Evolutionary conservation across 2,329 filamentous ascomycete genomes (phyloP).

Genomic region (Fusarium sp.): DNA sequence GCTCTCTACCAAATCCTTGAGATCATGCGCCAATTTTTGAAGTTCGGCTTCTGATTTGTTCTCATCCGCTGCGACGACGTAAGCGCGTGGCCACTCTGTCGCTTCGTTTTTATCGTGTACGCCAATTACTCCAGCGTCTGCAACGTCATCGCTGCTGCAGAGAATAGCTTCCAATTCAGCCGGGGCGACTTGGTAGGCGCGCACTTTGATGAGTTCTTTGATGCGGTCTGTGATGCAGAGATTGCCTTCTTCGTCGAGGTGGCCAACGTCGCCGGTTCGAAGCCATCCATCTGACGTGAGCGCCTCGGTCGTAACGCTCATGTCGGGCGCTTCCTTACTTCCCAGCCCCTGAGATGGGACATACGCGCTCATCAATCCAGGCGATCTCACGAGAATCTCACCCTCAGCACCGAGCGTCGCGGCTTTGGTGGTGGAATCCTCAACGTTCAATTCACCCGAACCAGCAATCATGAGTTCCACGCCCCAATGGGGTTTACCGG

Average conservation of each 20-base stretch:
- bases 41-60: slow-evolving; percentile 52
- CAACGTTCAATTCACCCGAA: slow-evolving; percentile 52
- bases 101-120: slow-evolving; percentile 66
- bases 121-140: slow-evolving; percentile 75
- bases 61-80: slow-evolving; percentile 61
- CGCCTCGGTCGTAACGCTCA: slow-evolving; percentile 54
- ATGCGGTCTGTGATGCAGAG: slow-evolving; percentile 78
- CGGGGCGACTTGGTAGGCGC: slow-evolving; percentile 70
- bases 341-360: slow-evolving; percentile 66
- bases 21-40: slow-evolving; percentile 62
- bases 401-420: slow-evolving; percentile 66
- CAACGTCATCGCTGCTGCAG: slow-evolving; percentile 59
- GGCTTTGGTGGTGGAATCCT: slow-evolving; percentile 45
- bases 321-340: slow-evolving; percentile 47
- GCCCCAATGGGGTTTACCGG: slow-evolving; percentile 74
- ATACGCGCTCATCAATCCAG: slow-evolving; percentile 76
- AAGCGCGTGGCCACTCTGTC: slow-evolving; percentile 74
- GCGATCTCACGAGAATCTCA: slow-evolving; percentile 74
- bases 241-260: slow-evolving; percentile 64
- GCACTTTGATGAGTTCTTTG: slow-evolving; percentile 76
- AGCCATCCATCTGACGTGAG: slow-evolving; percentile 72
- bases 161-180: slow-evolving; percentile 60
- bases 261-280: slow-evolving; percentile 77
- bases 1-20: slow-evolving; percentile 69
- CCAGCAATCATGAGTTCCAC: slow-evolving; percentile 75